These are phyloP conservation scores for Astragalus membranaceus DNA, from an alignment of 306 rosid genomes.

Conservation along the genomic window DNA sequence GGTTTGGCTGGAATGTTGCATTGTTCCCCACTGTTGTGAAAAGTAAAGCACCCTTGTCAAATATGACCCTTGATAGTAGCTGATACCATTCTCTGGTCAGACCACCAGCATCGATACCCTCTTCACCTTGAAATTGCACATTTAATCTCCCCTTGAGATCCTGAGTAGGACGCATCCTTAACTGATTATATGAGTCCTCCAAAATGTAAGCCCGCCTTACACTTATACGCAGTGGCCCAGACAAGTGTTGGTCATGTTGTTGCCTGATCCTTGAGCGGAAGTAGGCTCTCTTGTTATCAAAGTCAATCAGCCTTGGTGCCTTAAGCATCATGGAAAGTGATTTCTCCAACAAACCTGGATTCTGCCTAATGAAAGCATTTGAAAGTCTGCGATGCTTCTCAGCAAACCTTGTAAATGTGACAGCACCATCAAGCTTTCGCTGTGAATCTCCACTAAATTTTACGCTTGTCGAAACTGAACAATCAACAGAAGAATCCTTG, in stretches of 20 bases:
- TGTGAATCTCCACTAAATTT: conserved; percentile 51
- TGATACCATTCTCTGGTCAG: conserved; percentile 99
- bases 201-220: conserved; percentile 93
- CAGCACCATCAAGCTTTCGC: conserved; percentile 64
- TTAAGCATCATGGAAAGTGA: conserved; percentile 94
- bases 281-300: conserved; percentile 90
- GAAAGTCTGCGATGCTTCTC: conserved; percentile 96
- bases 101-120: conserved; percentile 99
- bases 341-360: conserved; percentile 89
- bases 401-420: conserved; percentile 83
- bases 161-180: conserved; percentile 87
- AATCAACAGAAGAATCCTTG: conserved; percentile 74
- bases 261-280: conserved; percentile 97
- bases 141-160: conserved; percentile 89
- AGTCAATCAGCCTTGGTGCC: conserved; percentile 95
- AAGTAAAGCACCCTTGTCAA: conserved; percentile 96
- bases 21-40: conserved; percentile 94
- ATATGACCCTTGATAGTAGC: conserved; percentile 85
- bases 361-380: conserved; percentile 94
- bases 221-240: conserved; percentile 83
- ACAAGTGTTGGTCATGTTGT: conserved; percentile 86
- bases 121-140: conserved; percentile 98
- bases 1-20: conserved; percentile 96
- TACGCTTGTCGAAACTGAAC: conserved; percentile 40
- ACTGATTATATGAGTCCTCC: conserved; percentile 95